These are phyloP conservation scores for Populus hybrid DNA, from an alignment of 441 rosid genomes.

Conservation along the genomic window DNA sequence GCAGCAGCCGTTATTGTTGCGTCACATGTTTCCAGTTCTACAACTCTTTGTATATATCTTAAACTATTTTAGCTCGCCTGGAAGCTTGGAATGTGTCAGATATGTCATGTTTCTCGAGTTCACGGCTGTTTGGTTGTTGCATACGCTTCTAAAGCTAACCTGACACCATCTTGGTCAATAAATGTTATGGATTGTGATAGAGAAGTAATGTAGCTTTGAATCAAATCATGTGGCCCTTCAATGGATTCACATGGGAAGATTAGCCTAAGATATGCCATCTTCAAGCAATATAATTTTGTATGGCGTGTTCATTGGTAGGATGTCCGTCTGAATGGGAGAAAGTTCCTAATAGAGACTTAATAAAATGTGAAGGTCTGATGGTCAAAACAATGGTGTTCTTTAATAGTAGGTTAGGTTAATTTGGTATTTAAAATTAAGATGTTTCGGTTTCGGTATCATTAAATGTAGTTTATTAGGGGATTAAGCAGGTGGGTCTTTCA, in stretches of 20 bases:
- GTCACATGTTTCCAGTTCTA: slow-evolving; percentile 13
- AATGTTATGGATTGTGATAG: slow-evolving; percentile 7
- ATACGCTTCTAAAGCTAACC: slow-evolving; percentile 3
- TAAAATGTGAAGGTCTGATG: background rate
- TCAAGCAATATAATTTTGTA: slow-evolving; percentile 17
- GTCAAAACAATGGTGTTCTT: slow-evolving; percentile 20
- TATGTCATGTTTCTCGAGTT: slow-evolving; percentile 21
- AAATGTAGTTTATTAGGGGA: slow-evolving; percentile 13
- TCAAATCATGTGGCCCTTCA: slow-evolving; percentile 41
- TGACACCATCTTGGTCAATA: slow-evolving; percentile 14
- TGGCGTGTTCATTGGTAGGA: slow-evolving; percentile 10
- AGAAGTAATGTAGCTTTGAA: slow-evolving; percentile 16
- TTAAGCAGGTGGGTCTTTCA: background rate
- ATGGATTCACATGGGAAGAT: slow-evolving; percentile 44
- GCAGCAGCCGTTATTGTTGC: background rate
- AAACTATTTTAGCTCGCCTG: background rate
- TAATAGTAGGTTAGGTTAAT: background rate
- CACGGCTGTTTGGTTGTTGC: slow-evolving; percentile 13
- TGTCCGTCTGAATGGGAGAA: slow-evolving; percentile 31
- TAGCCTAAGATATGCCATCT: slow-evolving; percentile 27
- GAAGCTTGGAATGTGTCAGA: slow-evolving; percentile 9
- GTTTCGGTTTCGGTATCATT: background rate
- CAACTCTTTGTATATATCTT: background rate
- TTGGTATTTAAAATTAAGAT: background rate
- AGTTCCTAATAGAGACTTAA: background rate